Conservation (phyloP, 148 eudicot genomes). For the Nepenthes gracilis region DNA sequence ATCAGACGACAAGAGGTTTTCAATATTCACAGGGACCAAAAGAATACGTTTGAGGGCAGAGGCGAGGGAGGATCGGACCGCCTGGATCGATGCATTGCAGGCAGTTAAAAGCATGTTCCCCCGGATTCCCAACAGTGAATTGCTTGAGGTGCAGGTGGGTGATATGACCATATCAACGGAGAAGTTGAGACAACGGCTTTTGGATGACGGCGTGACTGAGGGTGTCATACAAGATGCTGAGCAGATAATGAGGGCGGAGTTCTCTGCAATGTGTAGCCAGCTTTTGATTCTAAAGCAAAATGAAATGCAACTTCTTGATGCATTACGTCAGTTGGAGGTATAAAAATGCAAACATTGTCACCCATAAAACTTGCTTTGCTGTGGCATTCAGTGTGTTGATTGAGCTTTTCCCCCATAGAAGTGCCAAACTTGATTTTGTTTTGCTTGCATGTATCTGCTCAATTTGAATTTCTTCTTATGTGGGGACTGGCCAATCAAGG, state of each 20-base stretch:
- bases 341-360: conserved; percentile 2
- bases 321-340: conserved; percentile 60
- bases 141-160: conserved; percentile 26
- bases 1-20: conserved; percentile 59
- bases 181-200: conserved; percentile 40
- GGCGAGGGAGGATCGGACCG: conserved; percentile 33
- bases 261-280: conserved; percentile 33
- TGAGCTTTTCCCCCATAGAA: not conserved
- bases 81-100: conserved; percentile 54
- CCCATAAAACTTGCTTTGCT: not conserved
- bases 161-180: conserved; percentile 36
- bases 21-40: conserved; percentile 58
- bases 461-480: not conserved
- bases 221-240: conserved; percentile 41
- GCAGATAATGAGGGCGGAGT: conserved; percentile 45
- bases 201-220: conserved; percentile 51
- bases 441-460: not conserved
- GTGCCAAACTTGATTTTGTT: not conserved
- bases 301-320: conserved; percentile 36
- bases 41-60: conserved; percentile 58
- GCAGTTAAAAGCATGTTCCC: conserved; percentile 55
- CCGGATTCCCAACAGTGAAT: conserved; percentile 34
- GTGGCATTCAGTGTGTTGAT: not conserved
- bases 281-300: conserved; percentile 44
- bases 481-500: too few relatives aligned